phyloP scores from a whole-genome alignment of 192 early-diverging fungal species.

The Podila epicladia region DNA sequence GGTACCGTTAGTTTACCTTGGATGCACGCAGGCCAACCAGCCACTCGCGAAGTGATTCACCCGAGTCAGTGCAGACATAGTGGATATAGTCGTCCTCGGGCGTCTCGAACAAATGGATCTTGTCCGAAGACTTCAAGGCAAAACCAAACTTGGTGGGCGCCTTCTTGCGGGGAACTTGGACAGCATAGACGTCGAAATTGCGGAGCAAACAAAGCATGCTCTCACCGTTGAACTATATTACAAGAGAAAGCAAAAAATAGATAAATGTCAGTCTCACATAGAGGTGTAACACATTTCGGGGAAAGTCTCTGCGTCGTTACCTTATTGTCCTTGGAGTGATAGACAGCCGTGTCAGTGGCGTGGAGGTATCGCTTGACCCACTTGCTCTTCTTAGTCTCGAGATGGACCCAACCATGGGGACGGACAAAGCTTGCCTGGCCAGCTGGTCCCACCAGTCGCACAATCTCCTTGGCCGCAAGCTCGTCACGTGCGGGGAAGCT shows the following conservation, averaged over 20 bases:
- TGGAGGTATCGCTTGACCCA: constrained; percentile 84
- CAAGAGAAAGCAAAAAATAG: neutral
- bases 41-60: constrained; percentile 79
- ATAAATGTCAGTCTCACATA: constrained; percentile 6
- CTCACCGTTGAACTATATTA: constrained; percentile 45
- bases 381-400: constrained; percentile 84
- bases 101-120: constrained; percentile 82
- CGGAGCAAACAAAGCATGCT: constrained; percentile 64
- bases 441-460: constrained; percentile 41
- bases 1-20: constrained; percentile 60
- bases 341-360: constrained; percentile 70
- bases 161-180: constrained; percentile 70
- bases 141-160: constrained; percentile 85
- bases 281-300: neutral
- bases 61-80: constrained; percentile 72
- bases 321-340: constrained; percentile 74
- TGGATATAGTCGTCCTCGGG: constrained; percentile 84
- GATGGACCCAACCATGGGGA: constrained; percentile 71
- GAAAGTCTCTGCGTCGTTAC: constrained; percentile 30
- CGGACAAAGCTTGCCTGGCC: constrained; percentile 40
- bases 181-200: constrained; percentile 88
- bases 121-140: constrained; percentile 84
- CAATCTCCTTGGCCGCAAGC: constrained; percentile 64
- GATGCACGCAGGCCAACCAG: constrained; percentile 71
- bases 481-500: constrained; percentile 71